Conservation (phyloP, 179 eudicot species). For the Vitellaria paradoxa region DNA sequence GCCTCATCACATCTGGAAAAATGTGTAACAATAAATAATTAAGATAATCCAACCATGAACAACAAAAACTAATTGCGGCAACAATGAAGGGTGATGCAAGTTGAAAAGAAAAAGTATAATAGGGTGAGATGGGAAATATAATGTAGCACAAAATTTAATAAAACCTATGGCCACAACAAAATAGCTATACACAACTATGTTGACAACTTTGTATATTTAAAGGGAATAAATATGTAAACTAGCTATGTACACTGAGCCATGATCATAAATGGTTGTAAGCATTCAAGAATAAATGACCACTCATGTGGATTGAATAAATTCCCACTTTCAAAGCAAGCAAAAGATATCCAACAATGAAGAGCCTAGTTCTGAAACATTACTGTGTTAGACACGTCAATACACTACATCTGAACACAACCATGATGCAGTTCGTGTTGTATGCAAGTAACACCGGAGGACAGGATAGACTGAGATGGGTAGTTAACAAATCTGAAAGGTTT, state of each 20-base stretch:
- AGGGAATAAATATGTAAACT: background rate
- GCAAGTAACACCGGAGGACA: background rate
- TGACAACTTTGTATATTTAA: background rate
- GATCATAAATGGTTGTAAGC: background rate
- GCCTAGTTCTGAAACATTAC: background rate
- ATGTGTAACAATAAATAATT: background rate
- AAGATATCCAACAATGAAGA: background rate
- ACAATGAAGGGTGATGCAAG: background rate
- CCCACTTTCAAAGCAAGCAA: background rate
- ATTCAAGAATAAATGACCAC: background rate
- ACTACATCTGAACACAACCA: background rate
- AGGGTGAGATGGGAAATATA: slow-evolving; percentile 10
- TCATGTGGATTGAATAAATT: background rate
- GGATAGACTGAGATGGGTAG: too few species aligned
- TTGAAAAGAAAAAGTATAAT: background rate
- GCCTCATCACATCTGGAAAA: slow-evolving; percentile 76
- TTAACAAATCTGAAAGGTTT: too few species aligned
- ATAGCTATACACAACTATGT: background rate
- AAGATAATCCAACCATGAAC: background rate
- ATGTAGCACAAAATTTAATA: background rate
- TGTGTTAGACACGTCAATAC: slow-evolving; percentile 1
- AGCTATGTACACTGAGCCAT: background rate
- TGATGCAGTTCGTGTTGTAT: background rate
- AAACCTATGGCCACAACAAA: background rate
- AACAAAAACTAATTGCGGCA: slow-evolving; percentile 4